Percentiles rank a stretch among this genome's conserved stretches.
Conservation (phyloP, 1,139 yeast genomes). For the Saccharomyces hybrid region DNA sequence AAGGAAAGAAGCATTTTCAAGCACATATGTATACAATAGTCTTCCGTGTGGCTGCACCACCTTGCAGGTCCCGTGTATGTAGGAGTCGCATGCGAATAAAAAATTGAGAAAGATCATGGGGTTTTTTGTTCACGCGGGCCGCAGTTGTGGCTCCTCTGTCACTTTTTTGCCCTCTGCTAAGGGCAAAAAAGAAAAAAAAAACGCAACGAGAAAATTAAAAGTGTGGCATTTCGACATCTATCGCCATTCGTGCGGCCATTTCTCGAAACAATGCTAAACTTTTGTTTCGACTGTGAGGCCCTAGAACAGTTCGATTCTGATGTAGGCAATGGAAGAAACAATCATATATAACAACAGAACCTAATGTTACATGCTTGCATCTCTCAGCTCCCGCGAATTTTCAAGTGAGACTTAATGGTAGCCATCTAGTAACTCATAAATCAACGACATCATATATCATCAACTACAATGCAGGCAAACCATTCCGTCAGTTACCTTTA, state of each 20-base stretch:
- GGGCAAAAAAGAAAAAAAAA: background rate
- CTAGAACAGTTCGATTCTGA: background rate
- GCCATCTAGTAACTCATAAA: background rate
- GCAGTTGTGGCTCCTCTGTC: background rate
- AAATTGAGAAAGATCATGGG: background rate
- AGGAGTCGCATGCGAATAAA: background rate
- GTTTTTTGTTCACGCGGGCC: background rate
- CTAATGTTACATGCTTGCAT: background rate
- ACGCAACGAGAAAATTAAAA: background rate
- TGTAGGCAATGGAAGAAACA: background rate
- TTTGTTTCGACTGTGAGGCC: background rate
- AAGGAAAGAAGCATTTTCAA: too few species aligned
- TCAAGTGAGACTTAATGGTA: background rate
- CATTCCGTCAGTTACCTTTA: background rate
- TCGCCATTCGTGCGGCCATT: background rate
- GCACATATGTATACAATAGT: background rate
- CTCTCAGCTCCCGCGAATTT: background rate
- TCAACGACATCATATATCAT: background rate
- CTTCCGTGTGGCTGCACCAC: background rate
- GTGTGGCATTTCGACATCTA: background rate
- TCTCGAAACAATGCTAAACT: background rate
- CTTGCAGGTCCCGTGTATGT: background rate
- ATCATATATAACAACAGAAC: background rate
- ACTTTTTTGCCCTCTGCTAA: background rate
- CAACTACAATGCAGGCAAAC: background rate